Evolutionary conservation across 495 filamentous ascomycete species (phyloP), one percentile per base, ranked within the genome.

Genomic region (Lophium mytilinum): DNA sequence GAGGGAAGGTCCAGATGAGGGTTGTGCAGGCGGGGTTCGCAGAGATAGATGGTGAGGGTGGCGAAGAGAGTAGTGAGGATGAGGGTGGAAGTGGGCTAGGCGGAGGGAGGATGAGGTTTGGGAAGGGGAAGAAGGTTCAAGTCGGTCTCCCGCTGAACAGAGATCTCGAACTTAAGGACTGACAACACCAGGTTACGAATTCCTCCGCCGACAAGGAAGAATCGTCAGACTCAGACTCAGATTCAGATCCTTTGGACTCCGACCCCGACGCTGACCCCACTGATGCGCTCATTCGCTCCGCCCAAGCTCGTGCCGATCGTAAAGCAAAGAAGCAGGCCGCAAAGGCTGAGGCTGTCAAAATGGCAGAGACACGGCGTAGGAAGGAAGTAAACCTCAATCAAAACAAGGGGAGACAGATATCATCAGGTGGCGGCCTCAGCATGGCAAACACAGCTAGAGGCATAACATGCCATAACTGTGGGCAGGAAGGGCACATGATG

Each of bases 331-430:
- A 61, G 61, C 52, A 50, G 15, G 52, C 62, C 15, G 51, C 64
- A 12, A 69, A 68, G 55, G 61, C 60, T 7, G 66, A 69, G 41
- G 55, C 46, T 52, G 60, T 34, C 47, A 59, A 24, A 41, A 50
- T 81, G 34, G 78, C 78, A 12, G 75, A 75, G 34, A 72, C 76
- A 57, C 69, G 79, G 4, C 75, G 76, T 65, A 79, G 76, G 61
- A 80, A 82, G 65, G 79, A 83, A 47, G 68, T 84, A 42, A 83
- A 81, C 48, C 65, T 85, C 53, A 30, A 30, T 30, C 24, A 30
- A 30, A 80, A 82, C 55, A 68, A 67, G 15, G 65, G 79, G 46
- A 78, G 67, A 21, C 73, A 77, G 12, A 73, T 84, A 37, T 81
- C 80, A 35, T 66, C 68, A 15, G 56, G 64, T 21, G 52, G 56